Evolutionary conservation across 352 stramenopile genomes (phyloP), one percentile per base, ranked within the genome.

Genomic region (Saprolegnia parasitica): DNA sequence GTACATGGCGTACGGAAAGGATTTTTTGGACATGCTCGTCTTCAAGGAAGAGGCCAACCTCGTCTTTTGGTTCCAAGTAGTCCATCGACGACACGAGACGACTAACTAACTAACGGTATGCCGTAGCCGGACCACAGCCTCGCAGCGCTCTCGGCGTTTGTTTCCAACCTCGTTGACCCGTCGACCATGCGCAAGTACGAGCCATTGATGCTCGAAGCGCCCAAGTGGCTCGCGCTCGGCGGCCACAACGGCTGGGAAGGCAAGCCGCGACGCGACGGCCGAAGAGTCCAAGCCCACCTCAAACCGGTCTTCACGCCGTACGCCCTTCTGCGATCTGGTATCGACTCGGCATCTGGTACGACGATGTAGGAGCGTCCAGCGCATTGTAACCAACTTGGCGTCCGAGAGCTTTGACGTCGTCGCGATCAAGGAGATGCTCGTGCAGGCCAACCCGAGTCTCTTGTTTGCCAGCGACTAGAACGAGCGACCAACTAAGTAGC

Each of bases 11-110:
- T 90, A 89, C 45, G 81, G 89, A 40, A 75, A 81, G 60, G 81
- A 89, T 42, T 91, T 91, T 62, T 73, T 90, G 13, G 80, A 91
- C 73, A 81, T 91, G 67, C 66, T 91, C 52, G 87, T 79, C 13
- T 73, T 90, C 1, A 90, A 90, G 57, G 83, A 91, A 68, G 83
- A 91, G 60, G 77, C 79, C 55, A 79, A 79, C 0, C 76, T 88
- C 72, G 73, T 91, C 13, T 89, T 87, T 58, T 91, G 83, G 83
- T 91, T 91, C 56, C 79, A 80, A 39, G 83, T 91, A 72, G 10
- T 78, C 76, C 29, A 9, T 32, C 32, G 0, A 2, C 35, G 1
- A 60, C 16, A 35, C 1, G 18, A 39, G 21, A 23, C 13, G 56
- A 26, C 46, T 65, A 8, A 72, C 57, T 65, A 23, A 29, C 45